phyloP scores from a whole-genome alignment of 371 early-diverging fungal species.

The Circinella umbellata region DNA sequence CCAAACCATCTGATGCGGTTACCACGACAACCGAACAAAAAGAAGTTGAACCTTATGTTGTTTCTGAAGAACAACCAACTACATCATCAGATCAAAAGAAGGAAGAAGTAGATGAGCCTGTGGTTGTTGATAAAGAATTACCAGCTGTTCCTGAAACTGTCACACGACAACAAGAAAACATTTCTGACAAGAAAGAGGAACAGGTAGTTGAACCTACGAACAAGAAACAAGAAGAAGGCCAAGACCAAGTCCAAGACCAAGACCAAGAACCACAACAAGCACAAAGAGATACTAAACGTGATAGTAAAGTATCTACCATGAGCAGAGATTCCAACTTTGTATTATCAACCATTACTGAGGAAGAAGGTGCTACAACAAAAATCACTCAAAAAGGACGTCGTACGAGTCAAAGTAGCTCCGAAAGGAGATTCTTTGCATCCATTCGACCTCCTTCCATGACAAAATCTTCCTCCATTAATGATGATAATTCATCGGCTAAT shows the following conservation, averaged over 20 bases:
- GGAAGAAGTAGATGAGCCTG: background rate
- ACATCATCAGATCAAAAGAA: constrained; percentile 1
- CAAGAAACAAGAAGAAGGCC: background rate
- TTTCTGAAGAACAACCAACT: background rate
- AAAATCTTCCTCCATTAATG: constrained; percentile 1
- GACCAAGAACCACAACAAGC: background rate
- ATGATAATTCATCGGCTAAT: background rate
- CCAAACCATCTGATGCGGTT: no score
- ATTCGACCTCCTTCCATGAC: background rate
- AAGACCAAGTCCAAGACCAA: background rate
- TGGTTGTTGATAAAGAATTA: background rate
- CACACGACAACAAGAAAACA: background rate
- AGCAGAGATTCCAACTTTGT: constrained; percentile 11
- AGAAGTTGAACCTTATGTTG: no score
- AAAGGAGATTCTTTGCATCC: background rate
- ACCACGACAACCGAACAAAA: no score
- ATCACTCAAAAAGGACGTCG: background rate
- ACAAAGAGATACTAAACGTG: constrained; percentile 8
- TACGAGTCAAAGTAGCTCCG: constrained; percentile 6
- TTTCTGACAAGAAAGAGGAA: background rate
- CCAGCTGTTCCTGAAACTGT: background rate
- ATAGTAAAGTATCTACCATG: constrained; percentile 20
- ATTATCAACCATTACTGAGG: constrained; percentile 8
- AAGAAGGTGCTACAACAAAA: constrained; percentile 1
- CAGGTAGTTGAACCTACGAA: background rate